These are phyloP conservation scores for Volutella citrinella DNA, from an alignment of 2,329 filamentous ascomycete genomes.

Conservation along the genomic window DNA sequence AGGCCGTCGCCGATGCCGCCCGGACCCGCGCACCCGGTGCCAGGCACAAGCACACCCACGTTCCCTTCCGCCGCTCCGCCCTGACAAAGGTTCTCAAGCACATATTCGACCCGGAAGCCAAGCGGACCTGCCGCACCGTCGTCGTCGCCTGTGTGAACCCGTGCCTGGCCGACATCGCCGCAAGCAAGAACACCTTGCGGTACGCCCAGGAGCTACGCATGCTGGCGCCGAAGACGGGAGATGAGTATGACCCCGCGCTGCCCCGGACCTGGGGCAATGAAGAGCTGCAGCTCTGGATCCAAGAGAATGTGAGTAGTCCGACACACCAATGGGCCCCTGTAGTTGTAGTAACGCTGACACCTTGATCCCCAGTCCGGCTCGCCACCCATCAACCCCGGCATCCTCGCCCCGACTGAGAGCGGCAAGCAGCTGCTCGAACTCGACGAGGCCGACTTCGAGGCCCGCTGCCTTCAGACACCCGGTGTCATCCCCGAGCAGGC, in stretches of 20 bases:
- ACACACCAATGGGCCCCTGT: not conserved
- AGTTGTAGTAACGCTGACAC: not conserved
- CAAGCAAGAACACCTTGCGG: slow-evolving; percentile 47
- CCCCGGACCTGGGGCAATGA: slow-evolving; percentile 40
- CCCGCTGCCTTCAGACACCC: slow-evolving; percentile 36
- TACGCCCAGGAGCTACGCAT: slow-evolving; percentile 47
- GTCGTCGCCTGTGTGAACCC: slow-evolving; percentile 48
- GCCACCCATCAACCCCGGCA: slow-evolving; percentile 29
- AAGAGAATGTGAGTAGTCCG: slow-evolving; percentile 33
- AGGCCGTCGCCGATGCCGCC: slow-evolving; percentile 34
- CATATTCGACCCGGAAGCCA: slow-evolving; percentile 42
- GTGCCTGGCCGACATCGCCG: slow-evolving; percentile 39
- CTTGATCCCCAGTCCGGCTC: slow-evolving; percentile 35
- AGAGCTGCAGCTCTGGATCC: slow-evolving; percentile 38
- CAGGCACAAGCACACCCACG: slow-evolving; percentile 31
- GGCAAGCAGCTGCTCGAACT: slow-evolving; percentile 41
- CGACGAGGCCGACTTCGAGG: slow-evolving; percentile 36
- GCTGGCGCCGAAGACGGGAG: slow-evolving; percentile 27
- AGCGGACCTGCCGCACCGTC: slow-evolving; percentile 39
- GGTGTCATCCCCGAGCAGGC: slow-evolving; percentile 37
- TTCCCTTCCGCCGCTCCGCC: slow-evolving; percentile 45
- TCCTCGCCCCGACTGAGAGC: slow-evolving; percentile 38
- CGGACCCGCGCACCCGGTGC: too few species aligned
- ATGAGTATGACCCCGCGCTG: slow-evolving; percentile 21
- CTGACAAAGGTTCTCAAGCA: slow-evolving; percentile 48